Evolutionary conservation across 116 monocot genomes (phyloP).

Genomic region (Zostera marina): DNA sequence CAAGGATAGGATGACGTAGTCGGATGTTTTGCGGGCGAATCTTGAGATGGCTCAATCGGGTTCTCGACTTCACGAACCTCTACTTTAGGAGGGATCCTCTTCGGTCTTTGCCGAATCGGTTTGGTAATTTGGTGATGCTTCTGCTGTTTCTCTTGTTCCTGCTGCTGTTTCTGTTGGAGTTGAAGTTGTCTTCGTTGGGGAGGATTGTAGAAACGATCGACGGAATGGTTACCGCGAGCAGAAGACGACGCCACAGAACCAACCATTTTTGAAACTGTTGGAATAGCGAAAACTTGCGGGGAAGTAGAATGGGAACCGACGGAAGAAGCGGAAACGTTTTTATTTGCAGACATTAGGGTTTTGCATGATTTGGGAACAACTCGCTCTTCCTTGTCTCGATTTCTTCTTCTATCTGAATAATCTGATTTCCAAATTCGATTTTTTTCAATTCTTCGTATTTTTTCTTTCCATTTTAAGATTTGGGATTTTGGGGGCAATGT

Average conservation of each 20-base stretch:
- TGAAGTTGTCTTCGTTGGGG: slow-evolving; percentile 35
- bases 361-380: too few relatives aligned
- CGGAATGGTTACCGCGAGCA: slow-evolving; percentile 21
- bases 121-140: slow-evolving; percentile 6
- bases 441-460: too few relatives aligned
- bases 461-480: too few relatives aligned
- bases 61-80: slow-evolving; percentile 26
- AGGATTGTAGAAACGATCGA: slow-evolving; percentile 68
- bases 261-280: slow-evolving; percentile 12
- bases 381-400: too few relatives aligned
- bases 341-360: too few relatives aligned
- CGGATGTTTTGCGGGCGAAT: slow-evolving; percentile 47
- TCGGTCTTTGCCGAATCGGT: slow-evolving; percentile 11
- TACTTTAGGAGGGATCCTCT: slow-evolving; percentile 4
- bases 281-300: too few relatives aligned
- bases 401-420: too few relatives aligned
- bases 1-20: slow-evolving; percentile 26
- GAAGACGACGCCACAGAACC: slow-evolving; percentile 31
- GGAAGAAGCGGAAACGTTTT: too few relatives aligned
- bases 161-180: slow-evolving; percentile 3
- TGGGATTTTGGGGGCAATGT: too few relatives aligned
- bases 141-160: slow-evolving; percentile 4
- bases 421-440: too few relatives aligned
- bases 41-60: slow-evolving; percentile 31
- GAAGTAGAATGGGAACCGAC: too few relatives aligned